These are phyloP conservation scores for Actinomortierella ambigua DNA, from an alignment of 371 early-diverging fungal species.

Conservation along the genomic window DNA sequence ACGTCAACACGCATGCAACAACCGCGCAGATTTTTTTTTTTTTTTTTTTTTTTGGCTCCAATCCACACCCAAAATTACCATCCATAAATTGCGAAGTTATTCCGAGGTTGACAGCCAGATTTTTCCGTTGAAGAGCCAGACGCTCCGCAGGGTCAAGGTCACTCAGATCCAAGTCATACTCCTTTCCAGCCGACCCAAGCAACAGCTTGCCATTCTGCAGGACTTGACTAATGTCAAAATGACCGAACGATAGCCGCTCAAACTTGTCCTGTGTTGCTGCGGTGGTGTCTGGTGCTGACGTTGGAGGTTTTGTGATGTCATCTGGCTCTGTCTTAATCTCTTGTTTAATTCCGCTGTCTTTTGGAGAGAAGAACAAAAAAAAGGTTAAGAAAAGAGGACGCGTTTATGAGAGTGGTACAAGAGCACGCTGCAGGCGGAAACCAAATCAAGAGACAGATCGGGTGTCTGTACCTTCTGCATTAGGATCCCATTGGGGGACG, in stretches of 20 bases:
- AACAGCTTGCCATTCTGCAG: constrained; percentile 82
- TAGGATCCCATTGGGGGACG: constrained; percentile 86
- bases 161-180: constrained; percentile 86
- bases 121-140: constrained; percentile 79
- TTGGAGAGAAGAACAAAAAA: background rate
- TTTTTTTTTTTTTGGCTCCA: no score
- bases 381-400: background rate
- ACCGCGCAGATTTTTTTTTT: no score
- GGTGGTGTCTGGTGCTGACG: constrained; percentile 46
- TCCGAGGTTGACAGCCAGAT: constrained; percentile 87
- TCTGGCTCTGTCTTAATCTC: constrained; percentile 12
- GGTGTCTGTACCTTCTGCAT: constrained; percentile 4
- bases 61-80: constrained; percentile 59
- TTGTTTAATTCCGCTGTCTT: constrained; percentile 25
- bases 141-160: constrained; percentile 88
- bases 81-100: constrained; percentile 88
- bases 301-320: no score
- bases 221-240: constrained; percentile 85
- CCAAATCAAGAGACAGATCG: background rate
- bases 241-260: constrained; percentile 65
- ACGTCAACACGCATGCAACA: background rate
- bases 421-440: no score
- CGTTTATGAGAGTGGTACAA: no score
- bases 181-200: constrained; percentile 87
- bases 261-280: constrained; percentile 13